phyloP scores from a whole-genome alignment of 225 moss, liverwort and hornwort species.

The Bryum argenteum region DNA sequence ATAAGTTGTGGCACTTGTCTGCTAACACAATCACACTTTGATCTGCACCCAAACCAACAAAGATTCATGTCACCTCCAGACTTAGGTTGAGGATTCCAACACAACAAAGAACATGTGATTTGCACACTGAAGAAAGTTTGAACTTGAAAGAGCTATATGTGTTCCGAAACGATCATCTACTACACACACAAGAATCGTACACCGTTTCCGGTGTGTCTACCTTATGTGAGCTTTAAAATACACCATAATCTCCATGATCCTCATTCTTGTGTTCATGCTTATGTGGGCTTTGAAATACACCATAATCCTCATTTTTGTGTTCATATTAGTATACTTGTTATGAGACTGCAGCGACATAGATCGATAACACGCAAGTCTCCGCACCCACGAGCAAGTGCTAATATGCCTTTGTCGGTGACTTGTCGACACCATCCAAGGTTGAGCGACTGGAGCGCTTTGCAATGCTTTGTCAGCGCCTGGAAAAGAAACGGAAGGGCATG shows the following conservation, averaged over 20 bases:
- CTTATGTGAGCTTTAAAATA: too few relatives aligned
- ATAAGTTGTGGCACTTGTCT: slow-evolving; percentile 72
- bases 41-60: slow-evolving; percentile 51
- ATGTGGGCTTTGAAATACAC: too few relatives aligned
- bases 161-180: too few relatives aligned
- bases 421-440: slow-evolving; percentile 80
- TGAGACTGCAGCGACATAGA: slow-evolving; percentile 79
- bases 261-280: too few relatives aligned
- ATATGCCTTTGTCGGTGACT: slow-evolving; percentile 80
- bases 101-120: too few relatives aligned
- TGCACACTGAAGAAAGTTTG: too few relatives aligned
- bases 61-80: neutral
- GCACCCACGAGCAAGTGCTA: slow-evolving; percentile 72
- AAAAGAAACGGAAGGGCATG: slow-evolving; percentile 1
- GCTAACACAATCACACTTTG: slow-evolving; percentile 79
- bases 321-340: slow-evolving; percentile 58
- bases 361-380: slow-evolving; percentile 78
- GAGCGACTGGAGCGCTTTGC: slow-evolving; percentile 74
- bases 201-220: too few relatives aligned
- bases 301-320: too few relatives aligned
- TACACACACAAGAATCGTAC: too few relatives aligned
- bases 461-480: slow-evolving; percentile 77
- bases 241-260: too few relatives aligned
- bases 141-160: too few relatives aligned
- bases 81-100: too few relatives aligned